Percentiles rank a stretch among this genome's conserved stretches.
Conservation (phyloP, 2,329 filamentous ascomycete species). For the Ophiostoma novo-ulmi region DNA sequence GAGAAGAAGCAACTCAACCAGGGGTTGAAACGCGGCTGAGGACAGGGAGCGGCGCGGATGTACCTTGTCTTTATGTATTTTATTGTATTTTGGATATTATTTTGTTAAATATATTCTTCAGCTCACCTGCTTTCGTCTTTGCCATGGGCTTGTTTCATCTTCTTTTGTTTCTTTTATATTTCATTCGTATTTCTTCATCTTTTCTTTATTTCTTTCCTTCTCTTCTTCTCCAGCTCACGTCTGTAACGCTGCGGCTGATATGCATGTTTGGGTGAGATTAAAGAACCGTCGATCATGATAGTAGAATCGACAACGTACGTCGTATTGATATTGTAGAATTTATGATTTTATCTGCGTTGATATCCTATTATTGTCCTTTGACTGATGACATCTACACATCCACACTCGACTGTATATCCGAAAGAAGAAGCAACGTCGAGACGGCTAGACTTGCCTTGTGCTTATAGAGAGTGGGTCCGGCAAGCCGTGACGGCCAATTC, state of each 20-base stretch:
- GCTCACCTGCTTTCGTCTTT: background rate
- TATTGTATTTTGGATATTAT: background rate
- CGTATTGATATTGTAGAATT: too few relatives aligned
- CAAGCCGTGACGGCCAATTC: background rate
- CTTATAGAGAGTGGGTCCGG: background rate
- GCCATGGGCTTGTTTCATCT: background rate
- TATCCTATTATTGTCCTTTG: too few relatives aligned
- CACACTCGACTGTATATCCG: background rate
- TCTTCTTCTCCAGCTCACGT: background rate
- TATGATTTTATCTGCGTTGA: too few relatives aligned
- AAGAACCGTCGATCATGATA: background rate
- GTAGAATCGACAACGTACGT: background rate
- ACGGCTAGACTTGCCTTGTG: conserved; percentile 1
- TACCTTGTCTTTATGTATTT: background rate
- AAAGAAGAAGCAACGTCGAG: background rate
- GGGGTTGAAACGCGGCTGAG: conserved; percentile 2
- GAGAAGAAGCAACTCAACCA: background rate
- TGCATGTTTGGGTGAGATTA: background rate
- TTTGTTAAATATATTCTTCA: background rate
- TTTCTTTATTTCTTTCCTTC: background rate
- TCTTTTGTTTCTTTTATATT: background rate
- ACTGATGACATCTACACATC: background rate
- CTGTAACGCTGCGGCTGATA: background rate
- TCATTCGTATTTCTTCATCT: background rate
- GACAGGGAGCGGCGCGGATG: background rate